Percentiles rank a stretch among this genome's conserved stretches.
Conservation (phyloP, 352 stramenopile genomes). For the Phytophthora foliorum region DNA sequence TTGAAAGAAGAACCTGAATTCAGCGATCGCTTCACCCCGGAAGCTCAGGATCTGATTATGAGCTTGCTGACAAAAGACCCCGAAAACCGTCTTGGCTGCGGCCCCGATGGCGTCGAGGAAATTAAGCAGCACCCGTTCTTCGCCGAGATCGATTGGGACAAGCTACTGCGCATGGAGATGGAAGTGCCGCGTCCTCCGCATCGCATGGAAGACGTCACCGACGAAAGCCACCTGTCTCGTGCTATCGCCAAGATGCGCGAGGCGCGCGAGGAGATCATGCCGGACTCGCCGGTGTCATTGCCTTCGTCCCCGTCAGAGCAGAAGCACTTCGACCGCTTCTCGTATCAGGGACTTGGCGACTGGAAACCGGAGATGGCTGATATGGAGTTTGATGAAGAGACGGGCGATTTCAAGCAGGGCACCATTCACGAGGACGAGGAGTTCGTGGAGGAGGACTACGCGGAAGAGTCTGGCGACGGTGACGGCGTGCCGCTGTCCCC, state of each 20-base stretch:
- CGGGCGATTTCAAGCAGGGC: slow-evolving; percentile 59
- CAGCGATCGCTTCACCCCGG: slow-evolving; percentile 72
- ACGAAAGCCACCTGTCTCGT: slow-evolving; percentile 69
- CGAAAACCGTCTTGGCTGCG: slow-evolving; percentile 58
- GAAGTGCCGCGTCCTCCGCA: slow-evolving; percentile 76
- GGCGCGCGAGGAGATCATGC: slow-evolving; percentile 77
- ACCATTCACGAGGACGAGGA: slow-evolving; percentile 75
- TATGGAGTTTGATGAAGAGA: slow-evolving; percentile 73
- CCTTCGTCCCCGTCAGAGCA: slow-evolving; percentile 71
- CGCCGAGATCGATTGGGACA: slow-evolving; percentile 75
- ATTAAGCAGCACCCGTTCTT: slow-evolving; percentile 83
- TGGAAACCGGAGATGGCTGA: slow-evolving; percentile 73
- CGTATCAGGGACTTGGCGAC: slow-evolving; percentile 68
- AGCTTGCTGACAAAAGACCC: slow-evolving; percentile 71
- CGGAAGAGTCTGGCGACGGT: slow-evolving; percentile 41
- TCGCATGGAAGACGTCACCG: slow-evolving; percentile 78
- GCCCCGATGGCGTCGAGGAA: slow-evolving; percentile 68
- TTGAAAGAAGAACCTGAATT: slow-evolving; percentile 79
- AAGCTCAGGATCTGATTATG: slow-evolving; percentile 73
- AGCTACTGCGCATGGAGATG: slow-evolving; percentile 61
- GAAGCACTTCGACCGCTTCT: slow-evolving; percentile 83
- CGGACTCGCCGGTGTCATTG: slow-evolving; percentile 72
- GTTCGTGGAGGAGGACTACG: slow-evolving; percentile 53
- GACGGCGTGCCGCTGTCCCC: slow-evolving; percentile 46
- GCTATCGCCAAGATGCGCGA: slow-evolving; percentile 79